phyloP scores from a whole-genome alignment of 495 filamentous ascomycete genomes.

The Massariosphaeria phaeospora region DNA sequence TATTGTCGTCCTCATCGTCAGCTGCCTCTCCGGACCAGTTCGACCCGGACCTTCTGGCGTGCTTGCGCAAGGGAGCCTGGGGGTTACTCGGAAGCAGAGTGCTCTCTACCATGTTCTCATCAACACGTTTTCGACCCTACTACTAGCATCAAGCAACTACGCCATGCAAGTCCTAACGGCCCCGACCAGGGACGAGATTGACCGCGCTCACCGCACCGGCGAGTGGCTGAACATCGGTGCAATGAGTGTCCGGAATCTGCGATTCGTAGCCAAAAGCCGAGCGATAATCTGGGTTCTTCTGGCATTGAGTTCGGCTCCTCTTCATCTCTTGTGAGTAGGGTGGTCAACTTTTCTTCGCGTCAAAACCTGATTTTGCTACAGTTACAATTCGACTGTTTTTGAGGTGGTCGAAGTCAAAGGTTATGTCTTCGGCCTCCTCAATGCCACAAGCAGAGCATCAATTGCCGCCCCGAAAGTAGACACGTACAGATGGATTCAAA shows the following conservation, averaged over 20 bases:
- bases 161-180: not conserved
- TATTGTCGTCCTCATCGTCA: too few species aligned
- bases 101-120: not conserved
- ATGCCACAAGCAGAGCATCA: too few species aligned
- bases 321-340: not conserved
- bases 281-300: not conserved
- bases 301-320: not conserved
- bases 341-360: not conserved
- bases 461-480: too few species aligned
- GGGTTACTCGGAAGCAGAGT: too few species aligned
- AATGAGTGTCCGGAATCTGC: not conserved
- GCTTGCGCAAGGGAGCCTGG: too few species aligned
- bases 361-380: not conserved
- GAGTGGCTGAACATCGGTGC: not conserved
- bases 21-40: too few species aligned
- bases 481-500: too few species aligned
- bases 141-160: not conserved
- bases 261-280: not conserved
- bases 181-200: not conserved
- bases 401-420: too few species aligned
- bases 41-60: too few species aligned
- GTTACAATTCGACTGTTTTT: slow-evolving; percentile 1
- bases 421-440: too few species aligned
- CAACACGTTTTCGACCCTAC: not conserved
- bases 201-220: not conserved